These are phyloP conservation scores for Venturia effusa DNA, from an alignment of 2,329 filamentous ascomycete species.

Conservation along the genomic window DNA sequence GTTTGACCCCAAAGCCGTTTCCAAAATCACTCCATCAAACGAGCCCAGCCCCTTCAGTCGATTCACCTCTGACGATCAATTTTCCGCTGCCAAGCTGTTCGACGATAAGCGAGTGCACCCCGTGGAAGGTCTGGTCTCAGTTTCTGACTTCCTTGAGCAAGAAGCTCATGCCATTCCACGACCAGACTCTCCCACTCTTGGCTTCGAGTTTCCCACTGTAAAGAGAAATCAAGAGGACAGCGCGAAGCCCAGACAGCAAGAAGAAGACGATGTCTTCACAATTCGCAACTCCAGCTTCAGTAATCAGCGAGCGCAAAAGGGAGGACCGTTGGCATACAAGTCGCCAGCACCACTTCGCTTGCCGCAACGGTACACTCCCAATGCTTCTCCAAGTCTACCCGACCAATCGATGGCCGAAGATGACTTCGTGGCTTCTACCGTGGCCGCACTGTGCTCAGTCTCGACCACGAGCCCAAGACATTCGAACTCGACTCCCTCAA, in stretches of 20 bases:
- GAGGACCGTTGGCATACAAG: background rate
- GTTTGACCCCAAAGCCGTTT: background rate
- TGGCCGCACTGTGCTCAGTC: background rate
- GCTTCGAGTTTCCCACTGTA: background rate
- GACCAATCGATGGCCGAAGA: background rate
- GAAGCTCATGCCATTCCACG: background rate
- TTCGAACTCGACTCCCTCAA: background rate
- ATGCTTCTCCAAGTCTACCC: background rate
- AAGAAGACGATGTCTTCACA: background rate
- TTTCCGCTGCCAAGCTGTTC: background rate
- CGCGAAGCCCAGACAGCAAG: background rate
- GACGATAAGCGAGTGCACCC: background rate
- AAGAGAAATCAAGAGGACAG: background rate
- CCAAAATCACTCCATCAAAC: background rate
- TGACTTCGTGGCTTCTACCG: constrained; percentile 1
- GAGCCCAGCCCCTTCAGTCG: background rate
- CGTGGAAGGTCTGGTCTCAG: background rate
- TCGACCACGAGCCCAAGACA: background rate
- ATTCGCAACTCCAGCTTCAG: background rate
- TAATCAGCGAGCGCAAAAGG: background rate
- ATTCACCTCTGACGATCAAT: background rate
- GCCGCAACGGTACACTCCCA: background rate
- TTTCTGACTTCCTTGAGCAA: background rate
- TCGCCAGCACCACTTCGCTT: background rate
- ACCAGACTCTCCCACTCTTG: background rate